Evolutionary conservation across 2,329 filamentous ascomycete genomes (phyloP), one percentile per base, ranked within the genome.

Genomic region (Penicillium sp.): DNA sequence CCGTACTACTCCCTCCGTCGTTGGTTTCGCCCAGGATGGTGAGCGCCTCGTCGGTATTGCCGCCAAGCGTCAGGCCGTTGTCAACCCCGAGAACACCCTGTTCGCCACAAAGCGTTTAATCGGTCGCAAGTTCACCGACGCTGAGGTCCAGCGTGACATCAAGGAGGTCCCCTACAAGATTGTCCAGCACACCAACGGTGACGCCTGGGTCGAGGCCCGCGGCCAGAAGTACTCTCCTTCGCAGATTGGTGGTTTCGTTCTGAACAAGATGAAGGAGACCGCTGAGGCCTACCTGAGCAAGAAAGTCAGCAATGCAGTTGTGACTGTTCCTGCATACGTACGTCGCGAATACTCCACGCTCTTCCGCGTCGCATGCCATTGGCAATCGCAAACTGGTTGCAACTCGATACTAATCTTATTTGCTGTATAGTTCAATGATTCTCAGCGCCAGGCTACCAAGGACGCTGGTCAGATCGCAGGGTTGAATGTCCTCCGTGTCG

Each of bases 401-500:
- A n/a, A n/a, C n/a, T n/a, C n/a, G n/a, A n/a, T n/a, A n/a, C n/a
- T n/a, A n/a, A n/a, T n/a, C n/a, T n/a, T n/a, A n/a, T n/a, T n/a
- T n/a, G n/a, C n/a, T n/a, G n/a, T n/a, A n/a, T n/a, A n/a, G n/a
- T 97, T 97, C 82, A 97, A 97, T 75, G 90, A 97, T 74, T 90
- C 88, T 51, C 90, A 97, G 77, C 87, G 90, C 76, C 91, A 96
- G 76, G 89, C 89, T 62, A 97, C 90, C 74, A 97, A 96, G 82
- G 90, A 97, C 69, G 91, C 91, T 58, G 91, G 91, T 75, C 88
- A 95, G 73, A 97, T 97, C 65, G 82, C 91, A 64, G 91, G 91
- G 69, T 82, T 97, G 45, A 95, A 96, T 72, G 91, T 97, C 60
- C 86, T 95, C 64, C 90, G 91, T 82, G 89, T 96, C 51, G 89